Base-by-base conservation (phyloP, 1,284 basidiomycete genomes). In the Irpex sp. region DNA sequence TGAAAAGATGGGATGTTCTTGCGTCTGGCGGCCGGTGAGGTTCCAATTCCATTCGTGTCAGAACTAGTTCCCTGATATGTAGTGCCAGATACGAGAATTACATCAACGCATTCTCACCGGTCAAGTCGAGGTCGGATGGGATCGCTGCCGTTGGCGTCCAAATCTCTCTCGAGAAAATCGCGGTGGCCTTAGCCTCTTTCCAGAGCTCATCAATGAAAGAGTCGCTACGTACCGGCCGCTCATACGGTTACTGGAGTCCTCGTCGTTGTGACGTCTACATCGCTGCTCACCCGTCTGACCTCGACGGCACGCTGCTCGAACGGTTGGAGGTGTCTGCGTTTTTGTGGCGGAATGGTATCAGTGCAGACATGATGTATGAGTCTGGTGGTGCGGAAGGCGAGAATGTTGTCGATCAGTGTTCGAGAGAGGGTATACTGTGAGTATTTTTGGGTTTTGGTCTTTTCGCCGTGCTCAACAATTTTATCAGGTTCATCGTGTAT, bases 361-460 rank as follows among this genome's bases (percentile, higher is more conserved):
- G 91, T 66, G 89, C 93, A 0, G 94, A 96, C 75, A 77, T 96
- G 65, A 93, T 94, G 86, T 95, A 95, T 70, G 92, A 93, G 65
- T 82, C 82, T 4, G 87, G 85, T 8, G 85, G 87, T 64, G 73
- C 77, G 5, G 86, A 89, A 60, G 80, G 84, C 64, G 88, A 90
- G 74, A 85, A 82, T 62, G 81, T 89, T 67, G 74, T 85, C 17
- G 88, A 89, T 54, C 75, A 84, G 36, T 93, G 91, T 70, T 76
- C 77, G n/a, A 77, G 86, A 21, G 91, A 93, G 73, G 91, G 92
- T 11, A 92, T 93, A 52, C 71, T 93, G 91, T 93, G 69, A 64
- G 88, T 78, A 4, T 6, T 13, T n/a, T 15, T n/a, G 34, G 34
- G 36, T 37, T 44, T 11, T 13, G 52, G n/a, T 60, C 58, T 19